Percentiles rank a stretch among this genome's conserved stretches.
phyloP scores from a whole-genome alignment of 1,284 basidiomycete species.

The Puccinia novopanici region DNA sequence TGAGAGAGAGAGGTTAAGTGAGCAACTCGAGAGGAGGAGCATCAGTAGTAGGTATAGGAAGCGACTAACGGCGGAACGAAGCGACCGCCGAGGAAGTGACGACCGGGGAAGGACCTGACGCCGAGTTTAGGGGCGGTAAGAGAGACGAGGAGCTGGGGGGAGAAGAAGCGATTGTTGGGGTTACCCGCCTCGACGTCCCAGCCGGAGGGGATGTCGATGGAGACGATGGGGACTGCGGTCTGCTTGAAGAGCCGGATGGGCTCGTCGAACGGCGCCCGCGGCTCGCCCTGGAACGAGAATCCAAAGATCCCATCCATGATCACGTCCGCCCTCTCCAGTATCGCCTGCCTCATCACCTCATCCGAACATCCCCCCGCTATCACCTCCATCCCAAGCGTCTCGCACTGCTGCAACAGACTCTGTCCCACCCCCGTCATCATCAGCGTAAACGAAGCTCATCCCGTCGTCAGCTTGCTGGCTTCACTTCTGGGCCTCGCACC shows the following conservation, averaged over 20 bases:
- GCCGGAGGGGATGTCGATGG: constrained; percentile 90
- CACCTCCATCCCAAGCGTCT: constrained; percentile 74
- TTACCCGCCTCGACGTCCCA: constrained; percentile 86
- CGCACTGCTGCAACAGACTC: constrained; percentile 81
- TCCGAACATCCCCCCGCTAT: constrained; percentile 53
- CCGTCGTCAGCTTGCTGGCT: too few relatives aligned
- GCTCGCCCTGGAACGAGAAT: constrained; percentile 81
- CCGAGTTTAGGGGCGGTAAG: constrained; percentile 94
- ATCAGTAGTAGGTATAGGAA: background rate
- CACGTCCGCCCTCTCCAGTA: constrained; percentile 74
- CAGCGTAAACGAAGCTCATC: too few relatives aligned
- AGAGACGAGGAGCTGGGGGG: constrained; percentile 80
- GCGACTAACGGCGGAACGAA: constrained; percentile 77
- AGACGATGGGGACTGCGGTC: constrained; percentile 55
- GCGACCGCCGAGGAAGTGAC: constrained; percentile 88
- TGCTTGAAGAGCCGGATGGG: constrained; percentile 69
- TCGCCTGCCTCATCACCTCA: constrained; percentile 61
- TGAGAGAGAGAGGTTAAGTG: background rate
- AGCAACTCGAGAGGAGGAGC: background rate
- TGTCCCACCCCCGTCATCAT: constrained; percentile 57
- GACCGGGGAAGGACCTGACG: constrained; percentile 71
- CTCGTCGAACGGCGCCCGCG: constrained; percentile 80
- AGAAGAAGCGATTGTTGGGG: constrained; percentile 60
- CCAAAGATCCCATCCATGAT: constrained; percentile 95
- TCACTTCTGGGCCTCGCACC: too few relatives aligned